These are phyloP conservation scores for Flueggea neowawraea DNA, from an alignment of 441 rosid species.

Conservation along the genomic window DNA sequence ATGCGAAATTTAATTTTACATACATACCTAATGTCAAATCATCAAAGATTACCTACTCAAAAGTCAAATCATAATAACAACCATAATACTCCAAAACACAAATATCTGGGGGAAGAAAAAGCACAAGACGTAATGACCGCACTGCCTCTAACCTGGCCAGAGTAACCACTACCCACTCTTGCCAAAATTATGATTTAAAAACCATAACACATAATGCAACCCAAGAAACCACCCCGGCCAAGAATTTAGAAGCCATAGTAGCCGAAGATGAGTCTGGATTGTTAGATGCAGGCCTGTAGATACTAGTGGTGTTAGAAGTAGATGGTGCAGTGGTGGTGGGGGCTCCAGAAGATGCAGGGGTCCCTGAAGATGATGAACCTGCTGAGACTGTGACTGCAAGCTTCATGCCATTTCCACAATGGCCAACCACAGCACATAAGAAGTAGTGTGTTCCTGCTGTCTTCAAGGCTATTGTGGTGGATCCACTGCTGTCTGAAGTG, in stretches of 20 bases:
- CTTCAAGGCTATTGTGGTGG: conserved; percentile 68
- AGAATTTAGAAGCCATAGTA: conserved; percentile 23
- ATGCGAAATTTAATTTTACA: no score
- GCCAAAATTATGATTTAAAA: no score
- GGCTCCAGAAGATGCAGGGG: no score
- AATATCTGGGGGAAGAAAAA: no score
- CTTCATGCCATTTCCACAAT: conserved; percentile 79
- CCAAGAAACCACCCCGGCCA: conserved; percentile 16
- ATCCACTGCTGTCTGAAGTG: conserved; percentile 54
- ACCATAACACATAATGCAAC: conserved; percentile 20
- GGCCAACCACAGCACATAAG: conserved; percentile 59
- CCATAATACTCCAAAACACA: no score
- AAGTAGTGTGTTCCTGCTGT: conserved; percentile 70
- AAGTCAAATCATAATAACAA: no score
- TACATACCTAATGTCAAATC: no score
- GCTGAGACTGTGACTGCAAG: conserved; percentile 51
- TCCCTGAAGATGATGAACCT: conserved; percentile 2
- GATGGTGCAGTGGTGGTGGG: conserved; percentile 9
- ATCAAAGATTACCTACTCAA: no score
- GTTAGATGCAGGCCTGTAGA: conserved; percentile 16
- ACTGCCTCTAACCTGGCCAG: conserved; percentile 70
- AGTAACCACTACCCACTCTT: no score
- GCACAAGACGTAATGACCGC: conserved; percentile 18
- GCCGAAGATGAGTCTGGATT: conserved; percentile 22
- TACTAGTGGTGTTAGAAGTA: background rate